Base-by-base conservation (phyloP, 2,329 filamentous ascomycete genomes). In the Nannizziopsis arthrosporioides region DNA sequence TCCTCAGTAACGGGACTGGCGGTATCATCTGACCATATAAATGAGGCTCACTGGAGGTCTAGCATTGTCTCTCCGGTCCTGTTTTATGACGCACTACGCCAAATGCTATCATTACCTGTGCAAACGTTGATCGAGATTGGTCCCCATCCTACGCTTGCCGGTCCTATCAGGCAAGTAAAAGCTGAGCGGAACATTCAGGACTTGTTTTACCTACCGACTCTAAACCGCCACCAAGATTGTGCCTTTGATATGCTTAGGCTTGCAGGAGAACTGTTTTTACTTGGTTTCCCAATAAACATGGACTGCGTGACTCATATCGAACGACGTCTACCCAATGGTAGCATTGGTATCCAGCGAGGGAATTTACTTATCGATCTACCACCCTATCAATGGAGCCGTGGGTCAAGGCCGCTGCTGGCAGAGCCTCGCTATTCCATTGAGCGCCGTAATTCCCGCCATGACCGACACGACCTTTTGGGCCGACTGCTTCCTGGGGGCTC, bases 401-500 rank as follows among this genome's bases (percentile, higher is more conserved):
- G 27, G 6, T 14, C 11, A 19, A 30, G 19, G 2, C 17, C 44
- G 15, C 12, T 34, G 15, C 54, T 50, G 44, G 31, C 27, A 14
- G 52, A 57, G 37, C 15, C 46, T 12, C 41, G 55, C 3, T 9
- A 27, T 3, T 44, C 2, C 39, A 40, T 2, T 5, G 53, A 14
- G 8, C 47, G 1, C 42, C 50, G 4, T 7, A 50, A 6, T n/a
- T 27, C 27, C 17, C 17, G 39, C 32, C 14, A 47, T 18, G 30
- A 44, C 5, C 34, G 42, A 3, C 57, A 59, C 44, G 56, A 59
- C 17, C 43, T 61, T 2, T 47, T 61, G 1, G 59, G 59, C 6
- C 44, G 36, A 0, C 58, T 58, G 0, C 53, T 60, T 18, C 51
- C 57, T 11, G 65, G 64, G 47, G 52, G 54, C 31, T 40, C 52